Conservation (phyloP, 1,139 yeast species). For the Pichia sp. region DNA sequence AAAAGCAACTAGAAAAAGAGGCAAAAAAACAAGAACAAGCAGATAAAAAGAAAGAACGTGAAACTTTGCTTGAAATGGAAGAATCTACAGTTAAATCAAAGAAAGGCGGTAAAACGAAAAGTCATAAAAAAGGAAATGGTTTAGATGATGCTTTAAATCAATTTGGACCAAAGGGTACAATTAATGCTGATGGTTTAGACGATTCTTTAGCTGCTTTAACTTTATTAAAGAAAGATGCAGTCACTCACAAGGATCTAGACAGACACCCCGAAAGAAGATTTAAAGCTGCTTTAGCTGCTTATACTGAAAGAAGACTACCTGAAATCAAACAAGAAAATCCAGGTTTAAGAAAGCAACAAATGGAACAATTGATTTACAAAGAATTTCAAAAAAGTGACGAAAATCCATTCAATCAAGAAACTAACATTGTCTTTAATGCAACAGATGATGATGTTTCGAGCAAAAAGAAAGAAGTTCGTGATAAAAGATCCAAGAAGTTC, state of each 20-base stretch:
- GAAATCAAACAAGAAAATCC: conserved; percentile 71
- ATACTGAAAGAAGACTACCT: conserved; percentile 66
- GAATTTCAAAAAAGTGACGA: conserved; percentile 78
- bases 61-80: conserved; percentile 54
- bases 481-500: conserved; percentile 32
- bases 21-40: conserved; percentile 60
- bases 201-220: conserved; percentile 74
- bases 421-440: conserved; percentile 60
- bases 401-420: conserved; percentile 79
- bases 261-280: conserved; percentile 87
- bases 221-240: conserved; percentile 51
- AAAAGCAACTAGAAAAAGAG: conserved; percentile 61
- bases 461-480: conserved; percentile 47
- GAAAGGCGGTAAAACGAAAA: conserved; percentile 71
- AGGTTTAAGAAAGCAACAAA: conserved; percentile 73
- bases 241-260: conserved; percentile 59
- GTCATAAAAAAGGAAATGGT: conserved; percentile 56
- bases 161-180: conserved; percentile 31
- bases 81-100: conserved; percentile 51
- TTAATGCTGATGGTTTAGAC: conserved; percentile 71
- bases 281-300: conserved; percentile 73
- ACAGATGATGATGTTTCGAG: conserved; percentile 45
- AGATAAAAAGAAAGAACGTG: conserved; percentile 59
- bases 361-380: conserved; percentile 66
- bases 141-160: conserved; percentile 38